Evolutionary conservation across 768 basidiomycete genomes (phyloP).

Genomic region (Roridomyces roridus): DNA sequence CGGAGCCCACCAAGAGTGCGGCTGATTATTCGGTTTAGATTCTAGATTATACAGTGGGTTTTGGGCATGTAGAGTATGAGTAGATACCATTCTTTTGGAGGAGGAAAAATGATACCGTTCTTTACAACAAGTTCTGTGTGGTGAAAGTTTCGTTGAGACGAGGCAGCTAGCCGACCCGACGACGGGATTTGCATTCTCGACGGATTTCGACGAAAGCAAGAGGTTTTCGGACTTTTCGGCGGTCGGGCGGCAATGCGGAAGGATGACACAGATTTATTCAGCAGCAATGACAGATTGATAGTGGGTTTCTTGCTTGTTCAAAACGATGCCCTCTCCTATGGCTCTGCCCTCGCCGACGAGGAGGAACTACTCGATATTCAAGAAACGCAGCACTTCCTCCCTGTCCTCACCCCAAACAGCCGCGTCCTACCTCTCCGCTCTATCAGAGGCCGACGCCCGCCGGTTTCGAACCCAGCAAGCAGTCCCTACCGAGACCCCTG

Average conservation of each 20-base stretch:
- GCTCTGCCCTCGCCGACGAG: constrained; percentile 49
- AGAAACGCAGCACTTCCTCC: constrained; percentile 41
- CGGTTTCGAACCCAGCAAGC: constrained; percentile 53
- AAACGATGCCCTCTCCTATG: constrained; percentile 46
- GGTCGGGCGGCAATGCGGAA: no score
- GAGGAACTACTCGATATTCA: constrained; percentile 52
- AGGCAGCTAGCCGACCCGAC: no score
- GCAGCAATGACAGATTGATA: not conserved
- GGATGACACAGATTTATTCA: no score
- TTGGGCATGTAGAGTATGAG: no score
- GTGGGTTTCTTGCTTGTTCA: not conserved
- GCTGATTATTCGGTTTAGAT: not conserved
- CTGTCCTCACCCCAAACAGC: constrained; percentile 54
- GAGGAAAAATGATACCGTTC: no score
- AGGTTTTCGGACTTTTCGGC: no score
- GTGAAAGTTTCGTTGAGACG: no score
- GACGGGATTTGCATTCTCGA: no score
- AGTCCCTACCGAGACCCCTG: constrained; percentile 71
- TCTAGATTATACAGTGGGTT: no score
- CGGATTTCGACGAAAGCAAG: no score
- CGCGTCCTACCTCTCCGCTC: constrained; percentile 64
- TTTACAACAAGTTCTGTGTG: no score
- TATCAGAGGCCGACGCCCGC: constrained; percentile 71
- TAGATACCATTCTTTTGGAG: no score
- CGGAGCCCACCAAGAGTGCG: not conserved